Percentiles rank a stretch among this genome's conserved stretches.
Evolutionary conservation across 2,329 filamentous ascomycete genomes (phyloP).

Genomic region (Ceratocystis ficicola): DNA sequence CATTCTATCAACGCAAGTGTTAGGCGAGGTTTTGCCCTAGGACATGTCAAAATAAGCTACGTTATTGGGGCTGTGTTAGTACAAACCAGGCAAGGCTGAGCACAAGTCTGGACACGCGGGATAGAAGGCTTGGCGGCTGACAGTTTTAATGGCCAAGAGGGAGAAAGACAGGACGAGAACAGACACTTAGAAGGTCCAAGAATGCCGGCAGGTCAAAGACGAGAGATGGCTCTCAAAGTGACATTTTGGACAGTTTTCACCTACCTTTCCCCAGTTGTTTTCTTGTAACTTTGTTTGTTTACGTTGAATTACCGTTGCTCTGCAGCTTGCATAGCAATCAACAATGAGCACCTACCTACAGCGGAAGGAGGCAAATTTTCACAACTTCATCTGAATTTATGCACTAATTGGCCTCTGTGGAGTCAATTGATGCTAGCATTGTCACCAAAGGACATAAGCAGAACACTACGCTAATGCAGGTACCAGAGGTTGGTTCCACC

Average conservation of each 20-base stretch:
- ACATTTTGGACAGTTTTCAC: not conserved
- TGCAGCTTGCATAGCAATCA: not conserved
- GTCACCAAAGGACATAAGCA: not conserved
- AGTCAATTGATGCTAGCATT: not conserved
- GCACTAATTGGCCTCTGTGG: constrained; percentile 4
- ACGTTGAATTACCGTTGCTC: not conserved
- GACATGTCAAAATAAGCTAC: constrained; percentile 11
- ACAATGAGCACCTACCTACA: not conserved
- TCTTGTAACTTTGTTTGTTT: not conserved
- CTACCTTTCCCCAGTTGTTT: not conserved
- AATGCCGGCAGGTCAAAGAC: not conserved
- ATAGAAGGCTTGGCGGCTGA: not conserved
- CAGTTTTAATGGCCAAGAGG: not conserved
- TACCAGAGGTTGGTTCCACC: constrained; percentile 14
- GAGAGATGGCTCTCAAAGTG: not conserved
- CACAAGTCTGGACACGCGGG: not conserved
- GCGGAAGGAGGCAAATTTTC: constrained; percentile 1
- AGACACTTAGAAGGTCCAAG: not conserved
- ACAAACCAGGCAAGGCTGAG: not conserved
- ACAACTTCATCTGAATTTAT: constrained; percentile 7
- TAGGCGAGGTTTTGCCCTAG: not conserved
- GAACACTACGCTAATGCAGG: constrained; percentile 17
- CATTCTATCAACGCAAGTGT: not conserved
- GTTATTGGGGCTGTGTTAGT: constrained; percentile 10
- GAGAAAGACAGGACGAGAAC: not conserved